phyloP scores from a whole-genome alignment of 2,329 filamentous ascomycete genomes.

The Scedosporium aurantiacum region DNA sequence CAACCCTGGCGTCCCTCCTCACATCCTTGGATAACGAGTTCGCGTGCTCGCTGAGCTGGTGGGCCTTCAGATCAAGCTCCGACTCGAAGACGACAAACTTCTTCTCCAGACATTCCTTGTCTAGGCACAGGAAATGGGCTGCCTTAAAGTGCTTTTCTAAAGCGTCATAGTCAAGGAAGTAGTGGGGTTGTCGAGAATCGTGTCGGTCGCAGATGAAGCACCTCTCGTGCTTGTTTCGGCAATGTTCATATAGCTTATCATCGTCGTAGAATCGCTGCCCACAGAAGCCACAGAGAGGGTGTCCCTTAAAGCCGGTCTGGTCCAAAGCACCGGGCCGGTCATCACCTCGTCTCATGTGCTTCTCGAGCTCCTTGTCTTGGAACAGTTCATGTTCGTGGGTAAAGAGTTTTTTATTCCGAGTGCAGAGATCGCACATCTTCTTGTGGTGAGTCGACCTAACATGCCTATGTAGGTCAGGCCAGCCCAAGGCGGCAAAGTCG shows the following conservation, averaged over 20 bases:
- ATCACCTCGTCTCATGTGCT: slow-evolving; percentile 84
- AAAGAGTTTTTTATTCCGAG: slow-evolving; percentile 93
- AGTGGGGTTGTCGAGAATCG: slow-evolving; percentile 65
- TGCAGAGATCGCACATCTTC: slow-evolving; percentile 83
- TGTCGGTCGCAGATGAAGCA: slow-evolving; percentile 85
- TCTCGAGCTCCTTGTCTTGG: slow-evolving; percentile 65
- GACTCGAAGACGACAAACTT: slow-evolving; percentile 96
- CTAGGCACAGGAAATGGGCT: slow-evolving; percentile 76
- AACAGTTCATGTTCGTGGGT: slow-evolving; percentile 96
- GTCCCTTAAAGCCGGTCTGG: slow-evolving; percentile 92
- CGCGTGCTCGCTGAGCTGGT: slow-evolving; percentile 76
- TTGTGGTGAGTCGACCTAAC: slow-evolving; percentile 74
- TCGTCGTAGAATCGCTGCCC: slow-evolving; percentile 87
- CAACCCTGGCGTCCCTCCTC: slow-evolving; percentile 68
- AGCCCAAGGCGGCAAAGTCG: slow-evolving; percentile 66
- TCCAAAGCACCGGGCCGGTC: slow-evolving; percentile 80
- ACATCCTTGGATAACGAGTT: slow-evolving; percentile 72
- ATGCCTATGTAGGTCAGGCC: slow-evolving; percentile 55
- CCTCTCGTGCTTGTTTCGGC: slow-evolving; percentile 83
- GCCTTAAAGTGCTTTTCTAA: slow-evolving; percentile 78
- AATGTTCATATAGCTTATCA: slow-evolving; percentile 90
- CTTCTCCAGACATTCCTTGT: slow-evolving; percentile 85
- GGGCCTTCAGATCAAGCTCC: slow-evolving; percentile 88
- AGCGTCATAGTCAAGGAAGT: slow-evolving; percentile 80
- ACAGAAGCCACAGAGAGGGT: slow-evolving; percentile 91